Evolutionary conservation across 2,329 filamentous ascomycete genomes (phyloP).

Genomic region (Acrocalymma vagum): DNA sequence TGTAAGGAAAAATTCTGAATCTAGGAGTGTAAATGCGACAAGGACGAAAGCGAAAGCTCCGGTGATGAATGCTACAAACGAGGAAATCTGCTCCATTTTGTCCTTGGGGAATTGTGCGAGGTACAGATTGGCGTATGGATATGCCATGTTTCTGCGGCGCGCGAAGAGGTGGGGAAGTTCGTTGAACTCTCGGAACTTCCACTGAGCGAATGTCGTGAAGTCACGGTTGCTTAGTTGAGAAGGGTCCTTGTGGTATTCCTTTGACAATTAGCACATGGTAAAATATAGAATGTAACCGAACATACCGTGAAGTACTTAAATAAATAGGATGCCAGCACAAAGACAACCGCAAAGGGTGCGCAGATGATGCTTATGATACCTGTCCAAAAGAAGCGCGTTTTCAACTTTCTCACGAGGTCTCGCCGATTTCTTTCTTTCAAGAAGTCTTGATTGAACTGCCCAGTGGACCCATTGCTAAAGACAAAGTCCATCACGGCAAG

Average conservation of each 20-base stretch:
- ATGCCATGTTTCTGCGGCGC: constrained; percentile 90
- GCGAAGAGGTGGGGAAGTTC: constrained; percentile 93
- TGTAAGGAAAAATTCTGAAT: constrained; percentile 87
- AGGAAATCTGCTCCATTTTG: constrained; percentile 85
- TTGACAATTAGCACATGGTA: constrained; percentile 12
- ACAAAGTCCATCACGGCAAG: constrained; percentile 92
- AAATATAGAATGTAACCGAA: constrained; percentile 9
- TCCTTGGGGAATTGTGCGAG: constrained; percentile 96
- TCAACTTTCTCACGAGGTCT: constrained; percentile 79
- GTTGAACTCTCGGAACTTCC: constrained; percentile 99
- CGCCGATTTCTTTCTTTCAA: constrained; percentile 83
- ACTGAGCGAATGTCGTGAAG: constrained; percentile 92
- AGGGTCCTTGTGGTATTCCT: constrained; percentile 96
- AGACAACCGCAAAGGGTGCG: constrained; percentile 86
- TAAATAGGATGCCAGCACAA: constrained; percentile 88
- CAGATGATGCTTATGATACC: constrained; percentile 87
- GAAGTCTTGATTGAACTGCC: constrained; percentile 86
- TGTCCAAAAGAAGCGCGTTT: constrained; percentile 80
- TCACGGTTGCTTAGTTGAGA: constrained; percentile 85
- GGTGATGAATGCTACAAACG: constrained; percentile 86
- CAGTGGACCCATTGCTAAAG: constrained; percentile 81
- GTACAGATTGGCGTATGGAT: constrained; percentile 90
- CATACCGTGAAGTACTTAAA: constrained; percentile 91
- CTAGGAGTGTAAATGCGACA: constrained; percentile 82
- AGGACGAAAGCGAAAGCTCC: constrained; percentile 88